Conservation (phyloP, 768 basidiomycete genomes). For the Multifurca ochricompacta region DNA sequence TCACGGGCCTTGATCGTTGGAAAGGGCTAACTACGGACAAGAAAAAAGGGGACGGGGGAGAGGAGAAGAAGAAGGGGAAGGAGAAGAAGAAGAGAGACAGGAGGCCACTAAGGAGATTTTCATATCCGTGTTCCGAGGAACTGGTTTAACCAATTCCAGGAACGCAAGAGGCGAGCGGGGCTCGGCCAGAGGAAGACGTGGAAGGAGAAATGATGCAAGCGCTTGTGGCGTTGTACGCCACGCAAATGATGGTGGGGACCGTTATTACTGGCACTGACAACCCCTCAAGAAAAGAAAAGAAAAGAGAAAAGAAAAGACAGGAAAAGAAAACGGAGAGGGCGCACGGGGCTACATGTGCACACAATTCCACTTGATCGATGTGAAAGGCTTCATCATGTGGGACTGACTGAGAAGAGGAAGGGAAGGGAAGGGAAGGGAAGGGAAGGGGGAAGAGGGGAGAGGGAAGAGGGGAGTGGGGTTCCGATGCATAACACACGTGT, state of each 20-base stretch:
- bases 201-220: constrained; percentile 12
- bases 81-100: neutral
- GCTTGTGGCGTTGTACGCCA: constrained; percentile 14
- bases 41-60: neutral
- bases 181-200: neutral
- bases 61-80: neutral
- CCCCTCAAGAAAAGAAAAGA: neutral
- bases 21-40: neutral
- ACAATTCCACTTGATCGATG: neutral
- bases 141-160: neutral
- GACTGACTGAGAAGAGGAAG: too few species aligned
- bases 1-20: neutral
- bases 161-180: neutral
- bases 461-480: too few species aligned
- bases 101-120: neutral
- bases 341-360: neutral
- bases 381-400: neutral
- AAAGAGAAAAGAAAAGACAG: neutral
- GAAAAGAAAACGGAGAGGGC: neutral
- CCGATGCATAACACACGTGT: constrained; percentile 2
- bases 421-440: too few species aligned
- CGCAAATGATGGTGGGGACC: constrained; percentile 9
- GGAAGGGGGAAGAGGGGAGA: too few species aligned
- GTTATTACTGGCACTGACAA: too few species aligned
- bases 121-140: constrained; percentile 5